Conservation (phyloP, 2,329 filamentous ascomycete genomes). For the Xylaria sp. region DNA sequence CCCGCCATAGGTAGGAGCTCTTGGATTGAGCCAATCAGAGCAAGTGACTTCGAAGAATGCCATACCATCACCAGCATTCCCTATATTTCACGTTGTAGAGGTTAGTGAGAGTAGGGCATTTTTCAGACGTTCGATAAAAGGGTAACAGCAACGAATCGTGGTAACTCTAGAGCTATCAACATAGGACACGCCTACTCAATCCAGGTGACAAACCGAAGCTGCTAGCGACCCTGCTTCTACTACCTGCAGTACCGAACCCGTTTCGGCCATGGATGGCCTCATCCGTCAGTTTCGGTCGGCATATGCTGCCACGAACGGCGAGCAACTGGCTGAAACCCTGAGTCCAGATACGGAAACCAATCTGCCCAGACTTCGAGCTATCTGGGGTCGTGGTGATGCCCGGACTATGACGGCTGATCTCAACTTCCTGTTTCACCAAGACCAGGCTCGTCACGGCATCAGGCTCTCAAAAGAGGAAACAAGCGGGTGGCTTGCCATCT, state of each 20-base stretch:
- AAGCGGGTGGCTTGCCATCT: slow-evolving; percentile 86
- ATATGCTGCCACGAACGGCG: slow-evolving; percentile 69
- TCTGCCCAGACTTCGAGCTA: slow-evolving; percentile 68
- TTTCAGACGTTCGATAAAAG: neutral
- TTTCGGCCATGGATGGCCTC: slow-evolving; percentile 65
- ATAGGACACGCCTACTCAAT: too few species aligned
- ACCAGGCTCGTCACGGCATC: slow-evolving; percentile 56
- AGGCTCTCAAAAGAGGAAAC: slow-evolving; percentile 70
- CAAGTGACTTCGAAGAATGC: slow-evolving; percentile 24
- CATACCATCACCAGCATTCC: neutral
- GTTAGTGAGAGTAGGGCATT: neutral
- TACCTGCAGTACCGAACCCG: neutral
- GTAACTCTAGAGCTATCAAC: neutral
- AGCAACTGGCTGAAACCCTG: slow-evolving; percentile 74
- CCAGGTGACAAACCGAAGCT: neutral
- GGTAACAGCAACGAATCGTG: slow-evolving; percentile 4
- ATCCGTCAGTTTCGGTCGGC: slow-evolving; percentile 77
- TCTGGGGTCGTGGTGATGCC: slow-evolving; percentile 73
- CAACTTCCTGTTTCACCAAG: slow-evolving; percentile 72
- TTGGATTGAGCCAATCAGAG: slow-evolving; percentile 29
- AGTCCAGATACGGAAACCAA: slow-evolving; percentile 71
- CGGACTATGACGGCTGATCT: slow-evolving; percentile 72
- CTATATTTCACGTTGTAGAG: neutral
- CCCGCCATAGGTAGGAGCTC: neutral
- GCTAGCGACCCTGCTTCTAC: neutral